Base-by-base conservation (phyloP, 805 yeast species). In the Yamadazyma takamatsuzukensis region DNA sequence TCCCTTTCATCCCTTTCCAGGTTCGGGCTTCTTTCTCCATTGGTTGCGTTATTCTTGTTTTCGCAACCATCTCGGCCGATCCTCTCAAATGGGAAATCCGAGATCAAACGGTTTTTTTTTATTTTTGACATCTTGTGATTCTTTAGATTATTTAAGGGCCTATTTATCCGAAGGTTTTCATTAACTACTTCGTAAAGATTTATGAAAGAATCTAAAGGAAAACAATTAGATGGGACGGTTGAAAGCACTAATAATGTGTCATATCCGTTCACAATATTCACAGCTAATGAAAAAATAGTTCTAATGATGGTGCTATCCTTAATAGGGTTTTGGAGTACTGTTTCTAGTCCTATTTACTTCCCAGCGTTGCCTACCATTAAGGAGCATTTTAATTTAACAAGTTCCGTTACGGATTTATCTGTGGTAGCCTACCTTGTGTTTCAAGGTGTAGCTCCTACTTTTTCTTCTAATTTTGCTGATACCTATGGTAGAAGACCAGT, bases 261-360 rank as follows among this genome's bases (percentile, higher is more conserved):
- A 13, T 31, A 4, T 15, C 58, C 76, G 1, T 65, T 68, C 42
- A 62, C 83, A 0, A 67, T 78, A 5, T 60, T 76, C 22, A 56
- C 63, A 0, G 36, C 47, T 4, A 37, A 36, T 3, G 81, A 77
- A 29, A 67, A 68, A 41, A 34, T 49, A 13, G 22, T 65, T 4
- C 43, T 79, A 21, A 42, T 70, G 65, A 2, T 40, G 44, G 5
- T 56, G 60, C 18, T 68, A 66, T 37, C 73, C 70, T 2, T 61
- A 4, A 57, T 74, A 2, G 83, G 85, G 0, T 56, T 77, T 25
- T 79, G 82, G 64, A 83, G 94, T 2, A 65, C 93, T 0, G 62
- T 83, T 3, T 77, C 89, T 0, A 74, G 81, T 43, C 83, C 94
- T 0, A 83, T 86, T 9, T 87, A 83, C 51, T 81, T 83, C 56